Evolutionary conservation across 176 grass and related monocot species (phyloP).

Genomic region (Aegilops speltoides): DNA sequence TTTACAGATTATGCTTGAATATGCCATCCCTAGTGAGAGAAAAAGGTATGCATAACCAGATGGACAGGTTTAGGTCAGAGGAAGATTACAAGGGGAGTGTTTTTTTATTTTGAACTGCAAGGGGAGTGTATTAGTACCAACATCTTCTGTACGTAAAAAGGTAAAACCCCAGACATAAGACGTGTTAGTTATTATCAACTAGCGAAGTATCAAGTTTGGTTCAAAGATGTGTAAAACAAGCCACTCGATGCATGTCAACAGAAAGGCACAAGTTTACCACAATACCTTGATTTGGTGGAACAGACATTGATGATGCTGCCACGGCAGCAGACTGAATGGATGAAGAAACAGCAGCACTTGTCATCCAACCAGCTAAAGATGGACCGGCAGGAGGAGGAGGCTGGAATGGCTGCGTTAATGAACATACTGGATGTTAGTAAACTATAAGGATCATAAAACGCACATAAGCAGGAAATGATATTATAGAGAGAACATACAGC

Average conservation of each 20-base stretch:
- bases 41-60: not conserved
- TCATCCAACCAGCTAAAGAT: conserved; percentile 96
- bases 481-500: conserved; percentile 44
- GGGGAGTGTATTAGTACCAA: not conserved
- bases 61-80: not conserved
- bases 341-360: conserved; percentile 67
- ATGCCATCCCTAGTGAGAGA: not conserved
- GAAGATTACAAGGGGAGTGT: not conserved
- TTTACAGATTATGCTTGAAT: not conserved
- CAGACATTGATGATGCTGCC: conserved; percentile 65
- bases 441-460: conserved; percentile 22
- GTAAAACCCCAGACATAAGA: not conserved
- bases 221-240: conserved; percentile 27
- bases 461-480: conserved; percentile 14
- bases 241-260: not conserved
- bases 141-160: not conserved
- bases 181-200: not conserved
- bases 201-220: not conserved
- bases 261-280: not conserved
- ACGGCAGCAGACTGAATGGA: conserved; percentile 83
- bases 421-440: conserved; percentile 27
- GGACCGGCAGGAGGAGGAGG: conserved; percentile 65
- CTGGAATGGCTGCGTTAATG: conserved; percentile 61
- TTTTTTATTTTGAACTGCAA: not conserved
- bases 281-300: conserved; percentile 84